A percentile compares a stretch with the other conserved stretches of the same genome.
These are phyloP conservation scores for Psilocybe cyanescens DNA, from an alignment of 768 basidiomycete genomes.

Conservation along the genomic window DNA sequence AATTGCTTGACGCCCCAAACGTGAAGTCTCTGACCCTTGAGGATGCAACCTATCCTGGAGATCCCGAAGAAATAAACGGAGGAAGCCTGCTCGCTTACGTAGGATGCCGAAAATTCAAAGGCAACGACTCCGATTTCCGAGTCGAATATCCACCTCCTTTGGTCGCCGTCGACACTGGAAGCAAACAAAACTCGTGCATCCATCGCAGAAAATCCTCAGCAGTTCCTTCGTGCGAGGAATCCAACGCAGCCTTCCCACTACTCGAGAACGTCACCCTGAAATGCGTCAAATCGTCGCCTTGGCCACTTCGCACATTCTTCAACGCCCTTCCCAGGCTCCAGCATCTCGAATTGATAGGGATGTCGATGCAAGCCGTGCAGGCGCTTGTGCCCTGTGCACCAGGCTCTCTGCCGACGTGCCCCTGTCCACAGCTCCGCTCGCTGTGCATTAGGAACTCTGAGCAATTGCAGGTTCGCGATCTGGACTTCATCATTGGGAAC, in stretches of 20 bases:
- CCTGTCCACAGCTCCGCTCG: conserved; percentile 36
- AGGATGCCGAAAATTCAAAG: conserved; percentile 32
- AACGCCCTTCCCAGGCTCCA: conserved; percentile 30
- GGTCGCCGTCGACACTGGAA: not conserved
- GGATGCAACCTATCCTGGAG: conserved; percentile 47
- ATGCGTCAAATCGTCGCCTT: conserved; percentile 38
- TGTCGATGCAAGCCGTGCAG: conserved; percentile 35
- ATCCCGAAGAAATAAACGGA: conserved; percentile 43
- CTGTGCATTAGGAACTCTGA: conserved; percentile 33
- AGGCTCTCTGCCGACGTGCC: conserved; percentile 18
- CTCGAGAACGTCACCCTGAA: conserved; percentile 39
- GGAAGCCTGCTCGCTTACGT: conserved; percentile 40
- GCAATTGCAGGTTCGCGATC: conserved; percentile 25
- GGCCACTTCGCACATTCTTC: conserved; percentile 35
- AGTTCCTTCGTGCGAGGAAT: conserved; percentile 20
- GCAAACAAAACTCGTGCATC: conserved; percentile 4
- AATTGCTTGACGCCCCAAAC: conserved; percentile 43
- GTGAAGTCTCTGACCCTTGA: conserved; percentile 42
- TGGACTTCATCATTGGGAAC: conserved; percentile 29
- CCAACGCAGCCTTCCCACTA: conserved; percentile 36
- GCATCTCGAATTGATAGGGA: conserved; percentile 36
- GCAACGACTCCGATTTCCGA: not conserved
- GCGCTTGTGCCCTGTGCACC: conserved; percentile 32
- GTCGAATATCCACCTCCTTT: not conserved
- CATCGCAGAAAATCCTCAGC: conserved; percentile 18